These are phyloP conservation scores for Phialophora macrospora DNA, from an alignment of 2,329 filamentous ascomycete genomes.

Conservation along the genomic window DNA sequence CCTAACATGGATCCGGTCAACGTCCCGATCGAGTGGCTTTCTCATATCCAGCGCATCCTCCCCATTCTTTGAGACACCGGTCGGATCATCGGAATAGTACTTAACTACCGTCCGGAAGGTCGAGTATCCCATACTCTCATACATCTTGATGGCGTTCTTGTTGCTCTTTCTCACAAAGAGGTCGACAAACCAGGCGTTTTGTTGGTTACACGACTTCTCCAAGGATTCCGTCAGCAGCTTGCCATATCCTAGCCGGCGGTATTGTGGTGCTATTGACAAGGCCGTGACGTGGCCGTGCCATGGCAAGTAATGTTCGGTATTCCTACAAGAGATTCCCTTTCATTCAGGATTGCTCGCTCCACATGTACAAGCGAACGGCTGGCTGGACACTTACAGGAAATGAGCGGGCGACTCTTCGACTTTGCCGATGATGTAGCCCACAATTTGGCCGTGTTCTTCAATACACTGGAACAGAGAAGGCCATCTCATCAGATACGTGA, in stretches of 20 bases:
- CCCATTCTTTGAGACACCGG: constrained; percentile 59
- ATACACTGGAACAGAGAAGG: constrained; percentile 92
- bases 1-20: constrained; percentile 74
- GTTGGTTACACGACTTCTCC: constrained; percentile 78
- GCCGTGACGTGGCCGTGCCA: constrained; percentile 99
- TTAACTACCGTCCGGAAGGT: constrained; percentile 86
- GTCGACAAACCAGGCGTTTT: constrained; percentile 93
- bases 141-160: constrained; percentile 82
- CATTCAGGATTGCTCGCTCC: constrained; percentile 5
- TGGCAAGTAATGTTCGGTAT: constrained; percentile 88
- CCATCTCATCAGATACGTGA: constrained; percentile 95
- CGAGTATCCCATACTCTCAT: constrained; percentile 88
- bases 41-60: constrained; percentile 98
- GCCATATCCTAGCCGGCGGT: constrained; percentile 84
- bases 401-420: constrained; percentile 72
- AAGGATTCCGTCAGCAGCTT: constrained; percentile 80
- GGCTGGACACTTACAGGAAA: constrained; percentile 59
- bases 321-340: constrained; percentile 22
- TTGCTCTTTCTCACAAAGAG: constrained; percentile 92
- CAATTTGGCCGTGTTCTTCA: constrained; percentile 86
- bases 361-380: neutral
- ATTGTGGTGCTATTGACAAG: constrained; percentile 85
- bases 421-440: constrained; percentile 98
- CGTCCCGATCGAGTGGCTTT: constrained; percentile 83
- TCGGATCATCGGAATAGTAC: constrained; percentile 89